A percentile compares a stretch with the other conserved stretches of the same genome.
phyloP scores from a whole-genome alignment of 2,329 filamentous ascomycete species.

The Leptographium procerum region DNA sequence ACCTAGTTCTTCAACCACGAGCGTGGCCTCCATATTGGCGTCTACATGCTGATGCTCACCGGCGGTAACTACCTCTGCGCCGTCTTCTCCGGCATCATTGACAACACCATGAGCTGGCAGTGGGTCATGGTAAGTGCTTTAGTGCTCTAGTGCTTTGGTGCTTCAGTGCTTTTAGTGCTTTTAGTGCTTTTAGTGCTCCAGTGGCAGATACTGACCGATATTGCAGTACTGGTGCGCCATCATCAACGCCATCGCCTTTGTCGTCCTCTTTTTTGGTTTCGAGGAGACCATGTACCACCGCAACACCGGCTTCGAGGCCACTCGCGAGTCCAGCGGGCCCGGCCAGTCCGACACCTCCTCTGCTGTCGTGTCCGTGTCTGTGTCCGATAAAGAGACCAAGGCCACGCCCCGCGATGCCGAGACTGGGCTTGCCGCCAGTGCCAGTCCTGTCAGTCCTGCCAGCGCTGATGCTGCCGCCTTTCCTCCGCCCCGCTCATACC shows the following conservation, averaged over 20 bases:
- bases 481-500: too few species aligned
- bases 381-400: too few species aligned
- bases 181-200: too few species aligned
- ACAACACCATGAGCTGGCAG: constrained; percentile 20
- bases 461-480: too few species aligned
- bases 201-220: too few species aligned
- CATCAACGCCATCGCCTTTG: constrained; percentile 19
- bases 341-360: constrained; percentile 10
- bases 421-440: too few species aligned
- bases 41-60: constrained; percentile 17
- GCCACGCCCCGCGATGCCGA: too few species aligned
- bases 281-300: constrained; percentile 18
- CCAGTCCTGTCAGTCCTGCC: too few species aligned
- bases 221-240: constrained; percentile 23
- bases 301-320: constrained; percentile 2
- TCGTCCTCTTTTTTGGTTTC: constrained; percentile 18
- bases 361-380: too few species aligned
- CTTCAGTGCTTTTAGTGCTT: too few species aligned
- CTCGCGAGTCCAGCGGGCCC: constrained; percentile 3
- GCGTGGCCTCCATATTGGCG: constrained; percentile 22
- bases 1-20: constrained; percentile 28
- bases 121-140: too few species aligned
- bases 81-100: constrained; percentile 19
- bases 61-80: constrained; percentile 20
- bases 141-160: too few species aligned